Conservation (phyloP, 768 basidiomycete genomes). For the Suillus paluster region DNA sequence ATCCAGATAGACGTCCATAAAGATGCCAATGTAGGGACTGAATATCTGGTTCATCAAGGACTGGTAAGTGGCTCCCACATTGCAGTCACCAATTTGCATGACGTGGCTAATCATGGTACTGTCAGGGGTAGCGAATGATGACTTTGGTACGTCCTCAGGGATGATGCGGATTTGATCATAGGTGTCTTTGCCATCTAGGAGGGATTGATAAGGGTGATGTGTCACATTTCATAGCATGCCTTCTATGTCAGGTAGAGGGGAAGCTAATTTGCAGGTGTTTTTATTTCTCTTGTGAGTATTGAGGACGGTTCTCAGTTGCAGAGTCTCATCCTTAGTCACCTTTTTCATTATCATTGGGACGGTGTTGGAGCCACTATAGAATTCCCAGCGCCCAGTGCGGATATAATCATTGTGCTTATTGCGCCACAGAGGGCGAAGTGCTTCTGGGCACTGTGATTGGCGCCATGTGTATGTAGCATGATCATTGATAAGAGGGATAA, state of each 20-base stretch:
- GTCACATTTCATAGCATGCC: too few species aligned
- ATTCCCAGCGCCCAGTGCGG: conserved; percentile 42
- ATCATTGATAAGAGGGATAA: conserved; percentile 39
- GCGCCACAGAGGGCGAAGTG: conserved; percentile 25
- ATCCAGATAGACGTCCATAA: too few species aligned
- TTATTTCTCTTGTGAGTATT: conserved; percentile 35
- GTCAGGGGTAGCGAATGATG: too few species aligned
- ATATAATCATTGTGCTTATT: conserved; percentile 36
- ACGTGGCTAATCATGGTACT: too few species aligned
- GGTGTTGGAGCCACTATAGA: conserved; percentile 29
- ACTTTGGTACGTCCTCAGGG: too few species aligned
- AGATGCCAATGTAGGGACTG: too few species aligned
- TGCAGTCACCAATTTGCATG: too few species aligned
- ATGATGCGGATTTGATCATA: too few species aligned
- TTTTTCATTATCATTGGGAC: conserved; percentile 41
- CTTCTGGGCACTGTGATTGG: conserved; percentile 41
- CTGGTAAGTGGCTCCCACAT: too few species aligned
- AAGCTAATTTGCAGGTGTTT: conserved; percentile 33
- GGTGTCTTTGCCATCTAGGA: too few species aligned
- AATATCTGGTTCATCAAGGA: too few species aligned
- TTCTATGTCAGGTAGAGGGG: conserved; percentile 31
- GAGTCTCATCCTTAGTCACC: conserved; percentile 20
- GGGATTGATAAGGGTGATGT: too few species aligned
- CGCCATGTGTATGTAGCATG: conserved; percentile 38
- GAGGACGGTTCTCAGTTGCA: conserved; percentile 24